phyloP scores from a whole-genome alignment of 2,329 filamentous ascomycete species.

The Ophiostoma fasciatum region DNA sequence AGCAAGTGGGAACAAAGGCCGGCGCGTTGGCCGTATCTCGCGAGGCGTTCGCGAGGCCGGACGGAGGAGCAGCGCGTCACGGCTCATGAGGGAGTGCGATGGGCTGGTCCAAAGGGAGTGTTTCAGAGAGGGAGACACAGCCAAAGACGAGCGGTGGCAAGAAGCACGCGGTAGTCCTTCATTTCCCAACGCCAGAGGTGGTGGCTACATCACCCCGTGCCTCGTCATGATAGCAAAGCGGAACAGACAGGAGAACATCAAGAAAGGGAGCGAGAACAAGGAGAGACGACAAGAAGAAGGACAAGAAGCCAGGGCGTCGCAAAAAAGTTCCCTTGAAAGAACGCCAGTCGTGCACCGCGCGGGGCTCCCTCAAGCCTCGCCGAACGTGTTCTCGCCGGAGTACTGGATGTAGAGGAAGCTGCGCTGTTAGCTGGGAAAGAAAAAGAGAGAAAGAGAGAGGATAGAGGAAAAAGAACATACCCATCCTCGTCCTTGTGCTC shows the following conservation, averaged over 20 bases:
- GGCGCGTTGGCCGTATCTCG: too few relatives aligned
- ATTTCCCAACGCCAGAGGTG: slow-evolving; percentile 7
- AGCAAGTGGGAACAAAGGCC: too few relatives aligned
- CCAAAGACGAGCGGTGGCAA: neutral
- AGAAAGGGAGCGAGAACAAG: neutral
- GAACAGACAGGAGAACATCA: neutral
- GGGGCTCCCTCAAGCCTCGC: slow-evolving; percentile 21
- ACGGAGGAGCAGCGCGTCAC: too few relatives aligned
- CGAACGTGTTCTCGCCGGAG: slow-evolving; percentile 99
- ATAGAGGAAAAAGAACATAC: too few relatives aligned
- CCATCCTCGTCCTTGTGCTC: slow-evolving; percentile 84
- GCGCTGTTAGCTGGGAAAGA: slow-evolving; percentile 11
- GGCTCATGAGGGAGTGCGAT: too few relatives aligned
- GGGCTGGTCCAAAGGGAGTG: too few relatives aligned
- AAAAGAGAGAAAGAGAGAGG: too few relatives aligned
- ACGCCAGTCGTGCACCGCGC: neutral
- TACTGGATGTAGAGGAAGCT: slow-evolving; percentile 98
- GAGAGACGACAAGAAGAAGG: neutral
- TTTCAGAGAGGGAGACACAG: neutral
- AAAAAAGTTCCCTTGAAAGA: neutral
- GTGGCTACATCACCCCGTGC: neutral
- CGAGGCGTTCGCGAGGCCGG: too few relatives aligned
- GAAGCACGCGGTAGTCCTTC: neutral
- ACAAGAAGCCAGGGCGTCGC: neutral
- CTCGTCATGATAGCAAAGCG: neutral